These are phyloP conservation scores for Nicotiana rustica DNA, from an alignment of 305 asterid species.

Conservation along the genomic window DNA sequence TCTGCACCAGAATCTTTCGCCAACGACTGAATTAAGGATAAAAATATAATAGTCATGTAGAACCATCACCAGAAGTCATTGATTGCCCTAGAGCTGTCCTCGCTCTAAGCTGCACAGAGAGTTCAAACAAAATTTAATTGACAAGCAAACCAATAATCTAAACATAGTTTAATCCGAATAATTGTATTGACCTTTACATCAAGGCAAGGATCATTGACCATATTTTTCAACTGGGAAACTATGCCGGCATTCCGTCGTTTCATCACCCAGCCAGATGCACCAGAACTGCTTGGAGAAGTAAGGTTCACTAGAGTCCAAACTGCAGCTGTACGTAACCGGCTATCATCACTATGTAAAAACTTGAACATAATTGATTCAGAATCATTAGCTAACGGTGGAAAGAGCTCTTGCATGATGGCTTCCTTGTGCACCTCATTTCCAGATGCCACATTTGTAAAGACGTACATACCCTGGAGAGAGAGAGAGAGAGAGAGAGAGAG, in stretches of 20 bases:
- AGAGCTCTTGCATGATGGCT: conserved; percentile 78
- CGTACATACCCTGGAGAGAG: conserved; percentile 70
- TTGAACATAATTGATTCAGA: conserved; percentile 56
- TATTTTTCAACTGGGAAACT: conserved; percentile 67
- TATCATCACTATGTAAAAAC: conserved; percentile 74
- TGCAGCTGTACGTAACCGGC: conserved; percentile 79
- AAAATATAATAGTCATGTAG: conserved; percentile 51
- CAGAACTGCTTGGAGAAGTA: conserved; percentile 70
- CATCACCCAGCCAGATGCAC: conserved; percentile 59
- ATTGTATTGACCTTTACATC: conserved; percentile 78
- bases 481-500: conserved; percentile 20
- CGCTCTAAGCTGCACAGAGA: conserved; percentile 72
- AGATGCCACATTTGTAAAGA: conserved; percentile 83
- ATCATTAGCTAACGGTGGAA: conserved; percentile 51
- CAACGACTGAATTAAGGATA: conserved; percentile 35
- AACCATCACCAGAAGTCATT: conserved; percentile 58
- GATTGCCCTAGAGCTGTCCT: conserved; percentile 67
- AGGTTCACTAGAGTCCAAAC: conserved; percentile 86
- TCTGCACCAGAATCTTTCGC: conserved; percentile 38
- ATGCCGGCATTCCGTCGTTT: conserved; percentile 72
- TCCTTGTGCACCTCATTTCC: conserved; percentile 91
- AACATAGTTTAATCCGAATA: conserved; percentile 36
- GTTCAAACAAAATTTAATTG: conserved; percentile 10
- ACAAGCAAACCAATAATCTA: conserved; percentile 16
- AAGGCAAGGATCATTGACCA: conserved; percentile 84